Evolutionary conservation across 129 eudicot species (phyloP).

Genomic region (Pseudognaphalium luteoalbum): DNA sequence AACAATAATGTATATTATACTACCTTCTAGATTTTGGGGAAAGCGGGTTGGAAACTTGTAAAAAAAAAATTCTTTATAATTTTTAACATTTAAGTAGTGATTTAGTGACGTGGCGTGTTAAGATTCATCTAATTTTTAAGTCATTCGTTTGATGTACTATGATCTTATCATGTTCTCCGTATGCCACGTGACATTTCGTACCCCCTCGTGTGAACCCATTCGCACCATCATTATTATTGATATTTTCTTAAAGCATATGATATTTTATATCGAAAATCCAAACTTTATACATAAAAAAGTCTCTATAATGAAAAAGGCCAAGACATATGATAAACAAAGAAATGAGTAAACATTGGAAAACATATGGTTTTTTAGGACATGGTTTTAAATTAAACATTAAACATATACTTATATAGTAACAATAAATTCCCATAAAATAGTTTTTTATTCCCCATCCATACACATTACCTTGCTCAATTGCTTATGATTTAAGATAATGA

Average conservation of each 20-base stretch:
- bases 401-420: too few relatives aligned
- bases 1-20: background rate
- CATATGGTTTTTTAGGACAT: background rate
- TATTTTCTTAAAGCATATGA: too few relatives aligned
- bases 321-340: background rate
- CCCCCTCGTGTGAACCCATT: conserved; percentile 3
- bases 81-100: conserved; percentile 10
- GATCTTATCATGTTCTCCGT: conserved; percentile 35
- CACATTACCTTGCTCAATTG: background rate
- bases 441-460: too few relatives aligned
- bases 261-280: too few relatives aligned
- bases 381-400: too few relatives aligned
- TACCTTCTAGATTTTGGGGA: background rate
- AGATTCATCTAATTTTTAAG: conserved; percentile 27
- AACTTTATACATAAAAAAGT: too few relatives aligned
- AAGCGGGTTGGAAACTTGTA: conserved; percentile 2
- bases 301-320: background rate
- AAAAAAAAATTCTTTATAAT: background rate
- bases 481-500: background rate
- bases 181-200: conserved; percentile 25
- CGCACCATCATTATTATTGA: background rate
- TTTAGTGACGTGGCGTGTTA: conserved; percentile 32
- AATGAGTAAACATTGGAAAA: background rate
- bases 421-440: too few relatives aligned
- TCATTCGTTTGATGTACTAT: conserved; percentile 21